phyloP scores from a whole-genome alignment of 2,329 filamentous ascomycete species.

The Calonectria fujianensis region DNA sequence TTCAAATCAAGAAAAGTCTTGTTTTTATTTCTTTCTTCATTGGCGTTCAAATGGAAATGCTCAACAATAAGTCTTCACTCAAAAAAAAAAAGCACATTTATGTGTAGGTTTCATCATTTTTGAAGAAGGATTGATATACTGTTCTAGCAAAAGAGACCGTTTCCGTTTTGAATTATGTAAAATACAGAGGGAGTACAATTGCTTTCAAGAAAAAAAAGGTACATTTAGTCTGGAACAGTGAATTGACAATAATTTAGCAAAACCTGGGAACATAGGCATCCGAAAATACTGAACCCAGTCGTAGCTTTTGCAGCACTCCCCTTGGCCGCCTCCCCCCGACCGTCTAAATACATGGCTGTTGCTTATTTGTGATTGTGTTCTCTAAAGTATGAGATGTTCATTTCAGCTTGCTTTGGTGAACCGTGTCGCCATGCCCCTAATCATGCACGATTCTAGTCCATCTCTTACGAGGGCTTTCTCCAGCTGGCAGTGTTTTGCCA shows the following conservation, averaged over 20 bases:
- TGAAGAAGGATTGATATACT: not conserved
- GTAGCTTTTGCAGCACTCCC: constrained; percentile 31
- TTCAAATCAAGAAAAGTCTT: not conserved
- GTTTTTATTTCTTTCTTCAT: not conserved
- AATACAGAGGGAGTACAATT: constrained; percentile 1
- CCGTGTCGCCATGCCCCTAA: constrained; percentile 22
- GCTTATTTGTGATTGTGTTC: constrained; percentile 32
- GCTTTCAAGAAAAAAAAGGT: not conserved
- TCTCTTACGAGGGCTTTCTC: constrained; percentile 34
- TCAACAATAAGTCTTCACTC: not conserved
- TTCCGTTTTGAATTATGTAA: not conserved
- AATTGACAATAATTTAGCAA: constrained; percentile 36
- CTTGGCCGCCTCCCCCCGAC: constrained; percentile 30
- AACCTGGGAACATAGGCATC: constrained; percentile 30
- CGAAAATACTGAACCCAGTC: constrained; percentile 15
- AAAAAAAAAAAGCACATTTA: not conserved
- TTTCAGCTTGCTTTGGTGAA: constrained; percentile 26
- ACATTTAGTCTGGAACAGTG: not conserved
- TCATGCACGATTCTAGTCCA: constrained; percentile 17
- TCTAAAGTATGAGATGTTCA: constrained; percentile 34
- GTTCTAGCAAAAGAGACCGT: not conserved
- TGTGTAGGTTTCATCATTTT: not conserved
- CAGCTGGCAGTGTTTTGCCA: constrained; percentile 29
- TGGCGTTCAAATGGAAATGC: not conserved
- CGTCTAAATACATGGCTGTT: constrained; percentile 41